Evolutionary conservation across 768 basidiomycete genomes (phyloP).

Genomic region (Suillus plorans): DNA sequence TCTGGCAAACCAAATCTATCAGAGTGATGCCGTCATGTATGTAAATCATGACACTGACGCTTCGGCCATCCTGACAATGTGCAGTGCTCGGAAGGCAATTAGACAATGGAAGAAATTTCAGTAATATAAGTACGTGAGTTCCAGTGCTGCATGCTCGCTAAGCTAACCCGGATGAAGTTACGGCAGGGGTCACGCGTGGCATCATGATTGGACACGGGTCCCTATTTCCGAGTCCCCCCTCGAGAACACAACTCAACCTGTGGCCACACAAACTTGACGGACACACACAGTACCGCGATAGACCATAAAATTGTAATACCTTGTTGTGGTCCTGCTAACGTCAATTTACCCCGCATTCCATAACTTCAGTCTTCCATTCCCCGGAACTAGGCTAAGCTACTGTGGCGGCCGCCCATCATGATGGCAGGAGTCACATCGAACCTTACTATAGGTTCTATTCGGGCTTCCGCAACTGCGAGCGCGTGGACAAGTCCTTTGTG

Average conservation of each 20-base stretch:
- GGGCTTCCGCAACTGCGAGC: not conserved
- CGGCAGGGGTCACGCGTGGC: not conserved
- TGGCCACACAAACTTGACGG: not conserved
- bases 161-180: too few species aligned
- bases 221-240: not conserved
- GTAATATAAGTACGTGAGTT: not conserved
- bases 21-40: not conserved
- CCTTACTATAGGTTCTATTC: not conserved
- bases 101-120: not conserved
- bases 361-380: not conserved
- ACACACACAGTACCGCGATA: not conserved
- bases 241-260: too few species aligned
- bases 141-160: not conserved
- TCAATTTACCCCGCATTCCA: not conserved
- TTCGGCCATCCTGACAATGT: conserved; percentile 27
- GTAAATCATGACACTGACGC: conserved; percentile 23
- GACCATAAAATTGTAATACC: not conserved
- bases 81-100: conserved; percentile 1
- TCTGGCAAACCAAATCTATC: conserved; percentile 25
- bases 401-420: not conserved
- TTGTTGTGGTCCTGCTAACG: not conserved
- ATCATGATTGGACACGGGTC: not conserved
- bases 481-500: not conserved
- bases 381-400: not conserved
- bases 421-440: not conserved